Evolutionary conservation across 164 flowering plant species (phyloP).

Genomic region (Sextonia rubra): DNA sequence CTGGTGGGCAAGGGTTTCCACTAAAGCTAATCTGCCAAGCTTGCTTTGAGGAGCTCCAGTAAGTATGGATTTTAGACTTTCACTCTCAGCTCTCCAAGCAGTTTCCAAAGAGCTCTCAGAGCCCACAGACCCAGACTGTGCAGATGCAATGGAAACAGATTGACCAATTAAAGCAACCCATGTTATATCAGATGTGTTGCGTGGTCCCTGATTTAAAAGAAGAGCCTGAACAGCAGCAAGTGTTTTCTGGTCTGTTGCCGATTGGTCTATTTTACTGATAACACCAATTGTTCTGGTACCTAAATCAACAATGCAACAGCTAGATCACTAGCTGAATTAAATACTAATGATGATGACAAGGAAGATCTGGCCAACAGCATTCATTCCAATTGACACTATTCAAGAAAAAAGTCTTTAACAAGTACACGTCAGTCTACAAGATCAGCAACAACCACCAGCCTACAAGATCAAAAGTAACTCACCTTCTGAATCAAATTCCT

Average conservation of each 20-base stretch:
- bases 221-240: constrained; percentile 99
- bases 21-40: constrained; percentile 92
- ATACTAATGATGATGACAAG: background rate
- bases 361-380: background rate
- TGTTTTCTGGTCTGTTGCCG: constrained; percentile 75
- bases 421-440: background rate
- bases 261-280: constrained; percentile 97
- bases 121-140: constrained; percentile 80
- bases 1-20: constrained; percentile 84
- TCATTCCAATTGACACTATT: too few relatives aligned
- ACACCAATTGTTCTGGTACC: constrained; percentile 97
- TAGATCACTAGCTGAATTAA: background rate
- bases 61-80: constrained; percentile 84
- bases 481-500: constrained; percentile 91
- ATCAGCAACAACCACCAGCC: background rate
- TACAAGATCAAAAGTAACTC: constrained; percentile 14
- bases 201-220: constrained; percentile 80
- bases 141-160: constrained; percentile 89
- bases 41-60: constrained; percentile 88
- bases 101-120: constrained; percentile 90
- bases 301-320: constrained; percentile 18
- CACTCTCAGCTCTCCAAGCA: constrained; percentile 98
- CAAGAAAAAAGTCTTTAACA: background rate
- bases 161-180: constrained; percentile 99
- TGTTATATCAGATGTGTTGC: constrained; percentile 82